Evolutionary conservation across 2,329 filamentous ascomycete genomes (phyloP).

Genomic region (Phaeosphaeriaceae sp.): DNA sequence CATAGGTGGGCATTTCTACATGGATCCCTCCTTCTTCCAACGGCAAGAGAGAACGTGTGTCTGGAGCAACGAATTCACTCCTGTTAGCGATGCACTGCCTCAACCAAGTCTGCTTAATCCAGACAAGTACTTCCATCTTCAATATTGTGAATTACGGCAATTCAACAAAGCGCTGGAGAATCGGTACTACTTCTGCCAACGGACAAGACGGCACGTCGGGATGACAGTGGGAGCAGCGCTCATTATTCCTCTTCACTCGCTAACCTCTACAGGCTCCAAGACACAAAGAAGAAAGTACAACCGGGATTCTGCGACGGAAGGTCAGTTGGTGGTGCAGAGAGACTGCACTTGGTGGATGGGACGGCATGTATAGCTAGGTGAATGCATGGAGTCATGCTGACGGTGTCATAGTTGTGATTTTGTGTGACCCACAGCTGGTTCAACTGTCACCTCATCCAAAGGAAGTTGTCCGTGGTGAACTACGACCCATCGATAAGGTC

Average conservation of each 20-base stretch:
- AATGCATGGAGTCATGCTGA: slow-evolving; percentile 5
- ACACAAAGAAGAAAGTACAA: slow-evolving; percentile 30
- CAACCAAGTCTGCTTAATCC: slow-evolving; percentile 39
- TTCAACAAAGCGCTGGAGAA: slow-evolving; percentile 36
- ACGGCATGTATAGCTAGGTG: slow-evolving; percentile 27
- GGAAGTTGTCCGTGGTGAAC: slow-evolving; percentile 12
- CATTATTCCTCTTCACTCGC: no score
- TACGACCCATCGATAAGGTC: slow-evolving; percentile 8
- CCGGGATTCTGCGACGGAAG: slow-evolving; percentile 40
- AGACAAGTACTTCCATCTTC: slow-evolving; percentile 35
- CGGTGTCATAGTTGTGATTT: slow-evolving; percentile 29
- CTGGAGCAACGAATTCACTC: slow-evolving; percentile 45
- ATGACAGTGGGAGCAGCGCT: slow-evolving; percentile 32
- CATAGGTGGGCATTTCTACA: slow-evolving; percentile 41
- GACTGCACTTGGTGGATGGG: slow-evolving; percentile 34
- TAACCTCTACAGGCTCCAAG: neutral
- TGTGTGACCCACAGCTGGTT: slow-evolving; percentile 40
- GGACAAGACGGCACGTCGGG: slow-evolving; percentile 40
- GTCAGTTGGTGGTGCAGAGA: slow-evolving; percentile 38
- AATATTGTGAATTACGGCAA: slow-evolving; percentile 44
- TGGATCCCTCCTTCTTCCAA: slow-evolving; percentile 43
- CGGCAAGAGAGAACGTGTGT: slow-evolving; percentile 44
- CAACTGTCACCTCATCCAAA: slow-evolving; percentile 19
- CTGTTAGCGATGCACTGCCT: slow-evolving; percentile 41
- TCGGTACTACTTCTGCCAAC: slow-evolving; percentile 33